Percentiles rank a stretch among this genome's conserved stretches.
Conservation (phyloP, 805 yeast species). For the Candida berthetii region DNA sequence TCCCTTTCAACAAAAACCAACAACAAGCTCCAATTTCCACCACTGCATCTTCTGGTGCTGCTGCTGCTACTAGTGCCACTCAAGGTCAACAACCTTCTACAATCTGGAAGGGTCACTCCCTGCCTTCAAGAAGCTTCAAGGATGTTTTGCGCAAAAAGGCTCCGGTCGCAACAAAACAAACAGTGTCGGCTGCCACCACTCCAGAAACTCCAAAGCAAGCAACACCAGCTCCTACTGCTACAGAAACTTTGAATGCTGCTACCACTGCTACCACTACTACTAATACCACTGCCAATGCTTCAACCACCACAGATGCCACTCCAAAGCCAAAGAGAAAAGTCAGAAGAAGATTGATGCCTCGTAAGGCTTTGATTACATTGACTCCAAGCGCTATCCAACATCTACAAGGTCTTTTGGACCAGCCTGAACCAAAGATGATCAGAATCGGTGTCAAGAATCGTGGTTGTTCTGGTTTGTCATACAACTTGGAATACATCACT, state of each 20-base stretch:
- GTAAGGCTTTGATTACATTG: constrained; percentile 84
- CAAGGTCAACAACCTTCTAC: not conserved
- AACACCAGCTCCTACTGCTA: no score
- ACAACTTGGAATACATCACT: constrained; percentile 84
- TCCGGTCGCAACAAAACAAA: not conserved
- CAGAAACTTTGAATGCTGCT: constrained; percentile 3
- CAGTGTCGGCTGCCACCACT: no score
- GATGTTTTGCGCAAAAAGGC: constrained; percentile 15
- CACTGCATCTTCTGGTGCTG: not conserved
- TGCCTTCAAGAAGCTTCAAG: constrained; percentile 20
- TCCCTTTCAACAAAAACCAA: constrained; percentile 6
- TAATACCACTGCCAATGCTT: constrained; percentile 9
- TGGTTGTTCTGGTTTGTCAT: constrained; percentile 94
- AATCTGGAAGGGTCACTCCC: constrained; percentile 20
- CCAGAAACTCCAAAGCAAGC: constrained; percentile 1
- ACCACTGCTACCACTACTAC: constrained; percentile 8
- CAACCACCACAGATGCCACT: constrained; percentile 14
- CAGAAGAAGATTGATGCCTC: constrained; percentile 72
- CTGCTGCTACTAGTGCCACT: not conserved
- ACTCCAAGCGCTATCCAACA: constrained; percentile 74
- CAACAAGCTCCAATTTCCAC: not conserved
- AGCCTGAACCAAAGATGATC: constrained; percentile 84
- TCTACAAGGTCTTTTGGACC: constrained; percentile 56
- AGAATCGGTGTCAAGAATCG: constrained; percentile 93
- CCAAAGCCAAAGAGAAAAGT: constrained; percentile 26